Base-by-base conservation (phyloP, 2,329 filamentous ascomycete genomes). In the Colletotrichum sp. region DNA sequence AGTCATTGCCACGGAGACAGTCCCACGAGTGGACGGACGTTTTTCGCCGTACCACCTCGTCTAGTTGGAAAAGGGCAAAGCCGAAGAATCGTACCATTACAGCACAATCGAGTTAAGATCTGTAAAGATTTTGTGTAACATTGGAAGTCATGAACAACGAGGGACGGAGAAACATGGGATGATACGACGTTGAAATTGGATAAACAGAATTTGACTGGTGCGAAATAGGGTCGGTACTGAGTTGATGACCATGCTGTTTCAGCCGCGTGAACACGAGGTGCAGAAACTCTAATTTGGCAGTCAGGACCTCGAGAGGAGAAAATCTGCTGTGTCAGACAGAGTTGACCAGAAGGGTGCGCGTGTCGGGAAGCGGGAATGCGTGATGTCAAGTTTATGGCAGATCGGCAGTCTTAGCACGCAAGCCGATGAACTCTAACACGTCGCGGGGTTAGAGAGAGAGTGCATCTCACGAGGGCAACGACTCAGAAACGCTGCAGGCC, bases 161-260 rank as follows among this genome's bases (percentile, higher is more conserved):
- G 15, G 21, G 24, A 67, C 32, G 39, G 64, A 67, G 21, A 65
- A 76, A 49, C 26, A 30, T 15, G 24, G 62, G 18, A 36, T 16
- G 64, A 44, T 39, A 44, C 69, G 39, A 64, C 73, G 63, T 68
- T 64, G 63, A n/a, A 59, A 59, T 68, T 68, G 64, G 18, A 64
- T 26, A n/a, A 18, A 28, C n/a, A 57, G 24, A 36, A 55, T 72
- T 62, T 52, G 69, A 75, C 68, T 75, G 63, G 72, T 75, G 73
- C 73, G 15, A 68, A 67, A 68, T 75, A 36, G 28, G 15, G 30
- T 63, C 64, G 55, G 18, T 26, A 49, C 39, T 39, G 39, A 44
- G 28, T 49, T 34, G 49, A 44, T 32, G 55, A 74, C 30, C 28
- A 16, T 30, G 34, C 30, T 26, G 68, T 75, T 71, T 76, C 69